Percentiles rank a stretch among this genome's conserved stretches.
Evolutionary conservation across 2,329 filamentous ascomycete genomes (phyloP).

Genomic region (Thielaviopsis ethacetica): DNA sequence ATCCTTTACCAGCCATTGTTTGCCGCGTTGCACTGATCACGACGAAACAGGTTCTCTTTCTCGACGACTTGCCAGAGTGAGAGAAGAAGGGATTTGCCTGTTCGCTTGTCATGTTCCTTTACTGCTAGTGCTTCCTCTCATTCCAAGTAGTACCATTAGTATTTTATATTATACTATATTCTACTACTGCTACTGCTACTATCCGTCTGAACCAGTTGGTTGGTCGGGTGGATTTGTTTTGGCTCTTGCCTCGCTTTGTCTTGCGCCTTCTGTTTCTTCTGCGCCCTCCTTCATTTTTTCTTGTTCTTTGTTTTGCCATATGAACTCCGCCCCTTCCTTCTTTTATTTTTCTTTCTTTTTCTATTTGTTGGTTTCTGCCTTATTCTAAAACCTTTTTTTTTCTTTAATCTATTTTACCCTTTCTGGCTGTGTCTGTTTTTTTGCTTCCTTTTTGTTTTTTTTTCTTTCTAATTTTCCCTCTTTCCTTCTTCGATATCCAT

Average conservation of each 20-base stretch:
- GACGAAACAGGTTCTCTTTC: not conserved
- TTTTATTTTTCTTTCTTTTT: not conserved
- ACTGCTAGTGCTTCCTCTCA: slow-evolving; percentile 7
- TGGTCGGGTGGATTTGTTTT: not conserved
- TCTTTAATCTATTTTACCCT: not conserved
- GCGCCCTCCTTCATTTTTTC: not conserved
- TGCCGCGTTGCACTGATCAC: not conserved
- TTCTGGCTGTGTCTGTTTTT: not conserved
- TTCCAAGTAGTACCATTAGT: not conserved
- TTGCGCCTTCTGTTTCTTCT: not conserved
- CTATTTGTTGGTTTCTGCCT: not conserved
- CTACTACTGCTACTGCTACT: not conserved
- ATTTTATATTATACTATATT: not conserved
- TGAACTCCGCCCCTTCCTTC: not conserved
- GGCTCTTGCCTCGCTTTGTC: not conserved
- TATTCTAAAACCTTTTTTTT: not conserved
- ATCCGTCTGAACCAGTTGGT: not conserved
- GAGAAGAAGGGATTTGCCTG: not conserved
- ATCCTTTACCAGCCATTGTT: not conserved
- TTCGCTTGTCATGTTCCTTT: slow-evolving; percentile 3
- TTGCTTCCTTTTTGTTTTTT: not conserved
- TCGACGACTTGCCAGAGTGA: not conserved
- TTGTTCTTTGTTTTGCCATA: not conserved
- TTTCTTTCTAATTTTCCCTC: not conserved
- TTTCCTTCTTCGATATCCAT: not conserved